Evolutionary conservation across 441 rosid species (phyloP).

Genomic region (Daphne laureola): DNA sequence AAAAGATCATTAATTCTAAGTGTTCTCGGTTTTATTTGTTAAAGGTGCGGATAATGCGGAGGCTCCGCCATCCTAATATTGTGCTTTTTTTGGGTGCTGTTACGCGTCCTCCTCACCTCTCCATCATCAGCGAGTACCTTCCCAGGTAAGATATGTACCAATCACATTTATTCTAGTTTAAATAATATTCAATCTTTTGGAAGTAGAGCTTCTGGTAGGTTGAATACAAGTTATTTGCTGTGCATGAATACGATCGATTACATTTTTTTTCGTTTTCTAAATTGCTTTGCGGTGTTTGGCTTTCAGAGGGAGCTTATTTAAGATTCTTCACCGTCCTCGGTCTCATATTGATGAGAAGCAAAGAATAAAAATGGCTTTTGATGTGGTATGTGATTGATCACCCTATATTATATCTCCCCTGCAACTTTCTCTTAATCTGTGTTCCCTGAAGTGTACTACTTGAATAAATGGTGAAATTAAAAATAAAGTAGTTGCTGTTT

Average conservation of each 20-base stretch:
- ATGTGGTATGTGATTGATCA: constrained; percentile 55
- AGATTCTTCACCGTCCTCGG: constrained; percentile 87
- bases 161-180: not conserved
- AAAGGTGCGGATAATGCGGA: constrained; percentile 95
- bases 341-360: constrained; percentile 87
- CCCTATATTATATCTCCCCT: not conserved
- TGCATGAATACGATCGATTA: too few species aligned
- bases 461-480: too few species aligned
- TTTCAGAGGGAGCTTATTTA: constrained; percentile 88
- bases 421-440: too few species aligned
- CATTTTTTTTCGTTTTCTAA: constrained; percentile 6
- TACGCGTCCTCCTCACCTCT: constrained; percentile 96
- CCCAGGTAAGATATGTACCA: constrained; percentile 55
- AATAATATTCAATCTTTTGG: too few species aligned
- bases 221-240: not conserved
- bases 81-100: constrained; percentile 98
- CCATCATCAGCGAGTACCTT: constrained; percentile 89
- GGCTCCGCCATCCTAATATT: constrained; percentile 97
- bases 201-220: constrained; percentile 7
- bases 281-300: constrained; percentile 16
- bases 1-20: constrained; percentile 5
- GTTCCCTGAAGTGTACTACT: too few species aligned
- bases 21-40: constrained; percentile 14
- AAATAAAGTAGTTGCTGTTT: constrained; percentile 3
- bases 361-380: constrained; percentile 95